phyloP scores from a whole-genome alignment of 2,329 filamentous ascomycete species.

The Sclerotinia borealis region DNA sequence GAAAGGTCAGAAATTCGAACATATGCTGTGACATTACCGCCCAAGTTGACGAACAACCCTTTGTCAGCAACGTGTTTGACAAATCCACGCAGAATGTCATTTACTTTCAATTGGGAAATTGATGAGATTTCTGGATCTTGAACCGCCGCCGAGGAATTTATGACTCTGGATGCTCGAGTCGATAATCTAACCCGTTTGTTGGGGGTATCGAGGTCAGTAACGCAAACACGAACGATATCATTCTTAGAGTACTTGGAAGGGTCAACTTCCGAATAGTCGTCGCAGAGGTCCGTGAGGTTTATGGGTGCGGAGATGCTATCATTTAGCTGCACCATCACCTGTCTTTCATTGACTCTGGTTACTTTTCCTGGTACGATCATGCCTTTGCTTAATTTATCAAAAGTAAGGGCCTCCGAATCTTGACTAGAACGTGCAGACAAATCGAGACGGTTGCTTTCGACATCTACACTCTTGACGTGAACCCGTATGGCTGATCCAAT shows the following conservation, averaged over 20 bases:
- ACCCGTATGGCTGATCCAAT: conserved; percentile 83
- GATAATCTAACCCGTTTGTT: conserved; percentile 85
- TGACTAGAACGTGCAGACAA: conserved; percentile 67
- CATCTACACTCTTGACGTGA: conserved; percentile 68
- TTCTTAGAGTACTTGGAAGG: conserved; percentile 73
- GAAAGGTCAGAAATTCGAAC: conserved; percentile 85
- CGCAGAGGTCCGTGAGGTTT: conserved; percentile 73
- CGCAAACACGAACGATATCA: conserved; percentile 80
- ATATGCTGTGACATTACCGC: conserved; percentile 73
- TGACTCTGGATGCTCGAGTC: conserved; percentile 75
- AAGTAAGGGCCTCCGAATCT: conserved; percentile 52
- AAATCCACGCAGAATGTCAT: conserved; percentile 83
- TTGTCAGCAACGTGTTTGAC: conserved; percentile 85
- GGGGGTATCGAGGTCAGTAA: conserved; percentile 69
- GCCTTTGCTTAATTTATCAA: conserved; percentile 68
- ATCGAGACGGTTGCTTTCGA: conserved; percentile 69
- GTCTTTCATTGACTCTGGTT: conserved; percentile 77
- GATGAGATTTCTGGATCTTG: conserved; percentile 74
- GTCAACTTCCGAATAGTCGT: conserved; percentile 79
- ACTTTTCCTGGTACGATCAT: conserved; percentile 79
- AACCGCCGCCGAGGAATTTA: conserved; percentile 77
- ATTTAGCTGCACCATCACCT: conserved; percentile 79
- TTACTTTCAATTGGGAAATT: conserved; percentile 63
- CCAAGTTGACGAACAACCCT: conserved; percentile 80
- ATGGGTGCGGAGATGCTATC: conserved; percentile 74